Percentiles rank a stretch among this genome's conserved stretches.
Evolutionary conservation across 108 stramenopile species (phyloP).

Genomic region (Bacterosira constricta): DNA sequence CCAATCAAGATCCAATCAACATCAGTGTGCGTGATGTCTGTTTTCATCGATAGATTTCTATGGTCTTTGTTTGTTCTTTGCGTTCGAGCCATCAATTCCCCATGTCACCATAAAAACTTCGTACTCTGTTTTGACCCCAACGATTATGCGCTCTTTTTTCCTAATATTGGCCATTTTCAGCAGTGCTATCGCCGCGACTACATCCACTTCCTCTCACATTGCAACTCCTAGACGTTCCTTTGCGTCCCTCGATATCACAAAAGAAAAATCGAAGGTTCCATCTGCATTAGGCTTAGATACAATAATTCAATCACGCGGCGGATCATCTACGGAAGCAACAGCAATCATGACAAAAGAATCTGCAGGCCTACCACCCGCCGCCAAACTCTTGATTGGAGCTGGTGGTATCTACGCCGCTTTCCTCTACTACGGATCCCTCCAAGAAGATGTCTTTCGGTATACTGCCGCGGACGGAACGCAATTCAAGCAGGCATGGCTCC

Average conservation of each 20-base stretch:
- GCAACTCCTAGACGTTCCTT: conserved; percentile 22
- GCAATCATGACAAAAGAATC: conserved; percentile 46
- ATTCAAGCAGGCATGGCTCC: conserved; percentile 92
- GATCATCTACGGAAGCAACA: neutral
- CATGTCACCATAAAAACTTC: too few relatives aligned
- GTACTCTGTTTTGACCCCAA: too few relatives aligned
- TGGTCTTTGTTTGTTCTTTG: too few relatives aligned
- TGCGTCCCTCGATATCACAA: conserved; percentile 26
- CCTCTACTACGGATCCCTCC: conserved; percentile 94
- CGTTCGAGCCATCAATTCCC: too few relatives aligned
- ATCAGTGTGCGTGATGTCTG: too few relatives aligned
- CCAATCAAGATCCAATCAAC: too few relatives aligned
- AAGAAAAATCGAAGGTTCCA: conserved; percentile 11
- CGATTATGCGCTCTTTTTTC: conserved; percentile 14
- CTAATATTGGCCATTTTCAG: conserved; percentile 14
- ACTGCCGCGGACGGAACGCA: conserved; percentile 81
- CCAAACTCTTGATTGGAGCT: conserved; percentile 86
- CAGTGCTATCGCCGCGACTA: conserved; percentile 8
- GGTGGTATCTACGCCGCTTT: conserved; percentile 96
- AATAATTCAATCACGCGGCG: conserved; percentile 19
- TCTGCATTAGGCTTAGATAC: conserved; percentile 1
- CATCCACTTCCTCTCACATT: neutral
- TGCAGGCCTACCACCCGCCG: conserved; percentile 62
- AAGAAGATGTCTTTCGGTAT: conserved; percentile 94
- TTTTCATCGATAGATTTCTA: too few relatives aligned